Evolutionary conservation across 305 asterid genomes (phyloP), one percentile per base, ranked within the genome.

Genomic region (Vinca major): DNA sequence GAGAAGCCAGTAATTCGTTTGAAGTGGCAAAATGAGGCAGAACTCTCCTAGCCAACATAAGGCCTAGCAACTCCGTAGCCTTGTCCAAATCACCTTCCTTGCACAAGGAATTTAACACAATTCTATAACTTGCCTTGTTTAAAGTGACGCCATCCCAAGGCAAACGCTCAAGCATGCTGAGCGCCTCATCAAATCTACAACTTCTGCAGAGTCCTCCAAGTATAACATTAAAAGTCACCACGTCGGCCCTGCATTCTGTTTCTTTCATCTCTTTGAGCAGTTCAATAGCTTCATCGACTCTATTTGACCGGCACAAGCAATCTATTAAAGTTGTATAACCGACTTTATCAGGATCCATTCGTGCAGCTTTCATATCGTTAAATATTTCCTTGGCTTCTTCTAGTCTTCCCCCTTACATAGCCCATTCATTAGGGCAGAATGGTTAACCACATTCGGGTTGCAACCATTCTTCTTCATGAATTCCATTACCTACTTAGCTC

Each of bases 381-480:
- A 92, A 74, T 48, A 77, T 71, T 70, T 77, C 78, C 79, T 79
- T 83, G 75, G 93, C 96, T 67, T 90, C 90, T 61, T 83, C 86
- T 9, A 84, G 65, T 70, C 77, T 90, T 50, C 92, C 95, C 64
- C 95, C 72, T 62, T 78, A 37, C 97, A 88, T 40, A 83, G 80
- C 41, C 95, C 96, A 49, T 90, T 87, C 84, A 87, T 83, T 37
- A 90, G 76, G 58, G 89, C 69, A 37, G 96, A 82, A 79, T 90
- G 90, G 48, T 87, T 92, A 80, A 82, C 80, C 49, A 76, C 55
- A 72, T 92, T 92, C 47, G 98, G 98, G 61, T 65, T 77, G 80
- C 98, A 90, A 62, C 95, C 91, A 39, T 90, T 87, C 68, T 85
- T 86, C 83, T 79, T 84, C 98, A 92, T 92, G 63, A 92, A 92